Base-by-base conservation (phyloP, 2,329 filamentous ascomycete genomes). In the Onygena corvina region DNA sequence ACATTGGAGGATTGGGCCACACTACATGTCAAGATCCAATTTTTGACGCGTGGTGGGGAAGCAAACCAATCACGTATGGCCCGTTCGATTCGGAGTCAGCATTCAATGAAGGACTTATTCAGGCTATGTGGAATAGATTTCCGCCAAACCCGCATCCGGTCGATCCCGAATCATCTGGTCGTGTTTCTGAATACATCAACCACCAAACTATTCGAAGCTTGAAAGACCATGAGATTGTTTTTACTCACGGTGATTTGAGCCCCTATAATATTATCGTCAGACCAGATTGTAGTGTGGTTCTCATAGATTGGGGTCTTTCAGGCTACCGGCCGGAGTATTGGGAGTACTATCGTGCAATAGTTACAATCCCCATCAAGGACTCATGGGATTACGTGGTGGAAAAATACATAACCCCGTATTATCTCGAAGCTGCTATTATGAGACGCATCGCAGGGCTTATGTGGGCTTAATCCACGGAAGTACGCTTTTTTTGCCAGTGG, bases 221-320 rank as follows among this genome's bases (percentile, higher is more conserved):
- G 12, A 56, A 51, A 36, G 49, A 49, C 3, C 51, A 57, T 20
- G 48, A 50, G 16, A 59, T 58, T 30, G 50, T 59, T 8, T 59
- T 61, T 53, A 58, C 57, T 5, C 59, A 59, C 46, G 53, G 53
- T 5, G 57, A 60, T 40, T 34, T 63, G 29, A 54, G 57, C 18
- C 52, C 56, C 5, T 54, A 54, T 12, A 63, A 63, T 36, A 56
- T 63, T 3, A 36, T 62, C 11, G 55, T 61, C 23, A 45, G 48
- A n/a, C 30, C 42, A 8, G 55, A 57, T 25, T 52, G 52, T 11
- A 58, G 56, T 7, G 53, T 58, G 5, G 59, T 57, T 3, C 50
- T 62, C 27, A 38, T 61, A 12, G 59, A 63, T 46, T 60, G 60
- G 52, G 58, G 57, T 3, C 53, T 58, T 14, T 54, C 58, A 1